Base-by-base conservation (phyloP, 164 flowering plant species). In the Cinnamomum chago region DNA sequence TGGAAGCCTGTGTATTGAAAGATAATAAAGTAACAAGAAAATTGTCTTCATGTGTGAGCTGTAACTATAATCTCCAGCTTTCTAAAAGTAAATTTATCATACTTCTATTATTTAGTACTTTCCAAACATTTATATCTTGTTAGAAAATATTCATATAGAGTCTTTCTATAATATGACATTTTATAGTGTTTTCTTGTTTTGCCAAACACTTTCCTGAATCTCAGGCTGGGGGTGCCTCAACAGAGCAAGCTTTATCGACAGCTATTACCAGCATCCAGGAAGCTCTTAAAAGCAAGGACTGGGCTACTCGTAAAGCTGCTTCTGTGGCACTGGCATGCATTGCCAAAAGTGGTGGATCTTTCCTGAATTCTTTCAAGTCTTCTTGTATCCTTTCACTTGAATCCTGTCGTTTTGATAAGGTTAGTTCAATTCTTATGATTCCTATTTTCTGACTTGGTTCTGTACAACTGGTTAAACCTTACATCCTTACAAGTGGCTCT, bases 361-460 rank as follows among this genome's bases (percentile, higher is more conserved):
- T 80, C 71, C 70, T 89, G 80, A 83, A 74, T 60, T 71, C 89
- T 76, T 81, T 83, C 75, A 89, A 79, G 85, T 81, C 89, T 25
- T 88, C 96, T 28, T 86, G 90, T 78, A 81, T 91, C 27, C 76
- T 74, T 66, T 84, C 89, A 64, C 92, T 95, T 67, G 98, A 95
- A 79, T 85, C 88, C 40, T 91, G 97, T 73, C 98, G 97, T 20
- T 95, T 91, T 83, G 98, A 95, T 82, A 95, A 95, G 95, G 98
- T 95, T 51, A 68, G 72, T 77, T 40, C 65, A 71, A 64, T 65
- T 60, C 50, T 22, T 22, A 30, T 20, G 22, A 6, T 69, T 68
- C 33, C 58, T 47, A 11, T 55, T 18, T 70, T 71, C 17, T 58
- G 50, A 33, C 23, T 79, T 40, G 40, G 51, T 67, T 77, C 50